Percentiles rank a stretch among this genome's conserved stretches.
Conservation (phyloP, 179 eudicot species). For the Nepenthes alata region DNA sequence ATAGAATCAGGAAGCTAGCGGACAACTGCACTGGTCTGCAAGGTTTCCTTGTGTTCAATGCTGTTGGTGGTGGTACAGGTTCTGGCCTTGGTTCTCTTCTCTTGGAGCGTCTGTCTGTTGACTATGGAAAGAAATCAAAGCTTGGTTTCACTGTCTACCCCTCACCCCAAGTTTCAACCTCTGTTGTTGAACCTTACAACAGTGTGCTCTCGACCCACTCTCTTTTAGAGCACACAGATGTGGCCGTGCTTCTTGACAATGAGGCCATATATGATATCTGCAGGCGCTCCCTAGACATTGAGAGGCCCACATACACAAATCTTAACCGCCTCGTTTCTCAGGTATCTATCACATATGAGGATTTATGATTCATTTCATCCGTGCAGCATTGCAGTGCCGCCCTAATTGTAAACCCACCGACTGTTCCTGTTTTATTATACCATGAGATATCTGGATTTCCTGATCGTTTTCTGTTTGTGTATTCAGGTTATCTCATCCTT, state of each 20-base stretch:
- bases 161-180: slow-evolving; percentile 2
- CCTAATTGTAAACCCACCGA: not conserved
- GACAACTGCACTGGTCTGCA: slow-evolving; percentile 4
- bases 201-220: slow-evolving; percentile 5
- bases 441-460: not conserved
- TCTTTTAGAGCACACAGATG: slow-evolving; percentile 4
- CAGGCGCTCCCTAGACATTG: slow-evolving; percentile 36
- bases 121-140: slow-evolving; percentile 20
- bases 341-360: slow-evolving; percentile 7
- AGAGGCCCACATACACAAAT: slow-evolving; percentile 41
- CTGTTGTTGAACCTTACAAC: slow-evolving; percentile 6
- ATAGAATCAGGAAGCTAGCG: slow-evolving; percentile 7
- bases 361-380: not conserved
- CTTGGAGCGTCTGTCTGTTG: slow-evolving; percentile 47
- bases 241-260: slow-evolving; percentile 5
- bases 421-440: not conserved
- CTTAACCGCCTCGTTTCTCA: slow-evolving; percentile 42
- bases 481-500: slow-evolving; percentile 39
- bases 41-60: slow-evolving; percentile 3
- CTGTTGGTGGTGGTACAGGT: slow-evolving; percentile 7
- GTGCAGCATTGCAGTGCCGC: not conserved
- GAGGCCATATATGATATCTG: slow-evolving; percentile 42
- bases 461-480: not conserved
- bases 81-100: slow-evolving; percentile 46
- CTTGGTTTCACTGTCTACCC: slow-evolving; percentile 5